Base-by-base conservation (phyloP, 2,329 filamentous ascomycete species). In the Fusarium falciforme region DNA sequence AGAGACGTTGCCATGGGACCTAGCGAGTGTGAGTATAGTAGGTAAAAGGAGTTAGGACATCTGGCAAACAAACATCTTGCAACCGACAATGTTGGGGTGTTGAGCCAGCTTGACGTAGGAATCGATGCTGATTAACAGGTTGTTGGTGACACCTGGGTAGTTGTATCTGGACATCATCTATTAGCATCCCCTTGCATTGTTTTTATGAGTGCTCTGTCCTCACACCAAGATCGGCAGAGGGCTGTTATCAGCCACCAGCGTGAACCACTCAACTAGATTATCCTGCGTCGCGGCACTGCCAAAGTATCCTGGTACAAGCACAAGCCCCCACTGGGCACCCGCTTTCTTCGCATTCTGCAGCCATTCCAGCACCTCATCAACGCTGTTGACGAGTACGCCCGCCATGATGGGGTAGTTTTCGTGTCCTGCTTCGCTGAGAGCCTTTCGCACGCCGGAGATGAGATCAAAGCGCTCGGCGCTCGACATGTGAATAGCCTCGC, bases 21-120 rank as follows among this genome's bases (percentile, higher is more conserved):
- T 91, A 14, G 93, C 87, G 5, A 25, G 89, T 90, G 85, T 89
- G 6, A 59, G 29, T 40, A 47, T 29, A 35, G 16, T 9, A 16
- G 9, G 11, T 85, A 80, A 92, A 90, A 75, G 89, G 87, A 33
- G 90, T 90, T 20, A 8, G 1, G 40, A 11, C n/a, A 31, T 31
- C 29, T 31, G 29, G 5, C 29, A 31, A 59, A 93, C 88, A 77
- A 92, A 89, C 76, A 92, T 87, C 82, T 93, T 92, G 82, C 89
- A 91, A 64, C 91, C 91, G 4, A 92, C 90, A 67, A 92, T 92
- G 76, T 92, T 92, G 17, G 89, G 87, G 79, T 92, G 90, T 64
- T 85, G 82, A 3, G 91, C 85, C n/a, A 92, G 87, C 0, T 77
- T 79, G 17, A 80, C 88, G 77, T 89, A 90, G 0, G 89, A 90